Evolutionary conservation across 768 basidiomycete species (phyloP).

Genomic region (Fomitopsis serialis): DNA sequence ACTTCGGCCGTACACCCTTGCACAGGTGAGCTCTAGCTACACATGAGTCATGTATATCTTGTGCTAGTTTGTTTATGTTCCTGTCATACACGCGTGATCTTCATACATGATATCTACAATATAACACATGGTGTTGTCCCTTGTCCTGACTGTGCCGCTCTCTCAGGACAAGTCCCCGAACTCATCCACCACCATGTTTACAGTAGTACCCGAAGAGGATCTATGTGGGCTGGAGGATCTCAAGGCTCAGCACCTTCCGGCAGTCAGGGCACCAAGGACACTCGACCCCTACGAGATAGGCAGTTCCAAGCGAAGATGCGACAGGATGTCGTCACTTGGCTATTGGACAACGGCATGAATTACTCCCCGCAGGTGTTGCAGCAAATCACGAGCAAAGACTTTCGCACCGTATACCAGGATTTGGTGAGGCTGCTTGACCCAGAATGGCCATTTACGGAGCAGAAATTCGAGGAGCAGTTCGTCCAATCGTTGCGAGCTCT

Average conservation of each 20-base stretch:
- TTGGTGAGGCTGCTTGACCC: constrained; percentile 72
- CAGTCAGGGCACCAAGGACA: constrained; percentile 59
- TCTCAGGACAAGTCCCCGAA: background rate
- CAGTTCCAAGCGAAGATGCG: constrained; percentile 71
- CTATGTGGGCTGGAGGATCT: constrained; percentile 58
- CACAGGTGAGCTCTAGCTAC: constrained; percentile 53
- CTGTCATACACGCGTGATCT: too few species aligned
- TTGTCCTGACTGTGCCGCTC: background rate
- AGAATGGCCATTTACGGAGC: constrained; percentile 48
- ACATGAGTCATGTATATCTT: too few species aligned
- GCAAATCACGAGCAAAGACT: constrained; percentile 84
- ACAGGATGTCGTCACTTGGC: constrained; percentile 69
- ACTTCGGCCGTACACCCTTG: constrained; percentile 68
- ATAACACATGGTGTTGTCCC: background rate
- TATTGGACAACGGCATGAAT: constrained; percentile 60
- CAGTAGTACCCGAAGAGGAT: constrained; percentile 73
- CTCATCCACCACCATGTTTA: background rate
- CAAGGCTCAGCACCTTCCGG: constrained; percentile 43
- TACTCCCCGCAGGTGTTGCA: constrained; percentile 63
- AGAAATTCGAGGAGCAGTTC: constrained; percentile 79
- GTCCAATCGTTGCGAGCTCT: constrained; percentile 67
- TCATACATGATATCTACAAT: too few species aligned
- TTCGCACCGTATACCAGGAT: constrained; percentile 77
- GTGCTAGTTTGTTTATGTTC: too few species aligned
- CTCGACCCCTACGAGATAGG: constrained; percentile 72